Evolutionary conservation across 805 yeast genomes (phyloP).

Genomic region (Blastobotrys terrestris): DNA sequence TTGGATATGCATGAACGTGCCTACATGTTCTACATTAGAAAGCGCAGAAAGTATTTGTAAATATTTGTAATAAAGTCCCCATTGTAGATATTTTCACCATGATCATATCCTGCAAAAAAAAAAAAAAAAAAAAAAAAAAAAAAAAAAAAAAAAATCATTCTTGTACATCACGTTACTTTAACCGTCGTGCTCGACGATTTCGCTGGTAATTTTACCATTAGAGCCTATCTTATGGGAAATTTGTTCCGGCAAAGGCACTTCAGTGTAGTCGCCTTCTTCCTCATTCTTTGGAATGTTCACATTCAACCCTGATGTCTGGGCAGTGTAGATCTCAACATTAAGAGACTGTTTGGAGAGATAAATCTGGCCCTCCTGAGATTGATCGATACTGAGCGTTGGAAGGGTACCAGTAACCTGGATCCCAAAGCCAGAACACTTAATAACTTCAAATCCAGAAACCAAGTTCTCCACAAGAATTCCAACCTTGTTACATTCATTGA

Average conservation of each 20-base stretch:
- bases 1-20: slow-evolving; percentile 84
- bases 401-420: slow-evolving; percentile 76
- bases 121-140: no score
- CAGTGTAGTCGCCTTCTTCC: slow-evolving; percentile 57
- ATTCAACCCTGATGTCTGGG: slow-evolving; percentile 80
- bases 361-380: slow-evolving; percentile 77
- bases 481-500: slow-evolving; percentile 63
- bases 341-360: slow-evolving; percentile 71
- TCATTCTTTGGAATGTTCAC: slow-evolving; percentile 70
- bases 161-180: slow-evolving; percentile 29
- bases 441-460: slow-evolving; percentile 82
- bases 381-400: slow-evolving; percentile 83
- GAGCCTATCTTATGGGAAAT: slow-evolving; percentile 60
- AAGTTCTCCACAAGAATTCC: slow-evolving; percentile 80
- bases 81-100: slow-evolving; percentile 1
- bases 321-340: slow-evolving; percentile 71
- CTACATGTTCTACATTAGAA: slow-evolving; percentile 69
- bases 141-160: no score
- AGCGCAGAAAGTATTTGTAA: slow-evolving; percentile 30
- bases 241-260: slow-evolving; percentile 88
- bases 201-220: slow-evolving; percentile 51
- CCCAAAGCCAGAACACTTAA: slow-evolving; percentile 75
- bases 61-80: slow-evolving; percentile 8
- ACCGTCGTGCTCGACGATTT: slow-evolving; percentile 77
- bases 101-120: background rate